phyloP scores from a whole-genome alignment of 176 grass and related monocot species.

The Hordeum marinum region DNA sequence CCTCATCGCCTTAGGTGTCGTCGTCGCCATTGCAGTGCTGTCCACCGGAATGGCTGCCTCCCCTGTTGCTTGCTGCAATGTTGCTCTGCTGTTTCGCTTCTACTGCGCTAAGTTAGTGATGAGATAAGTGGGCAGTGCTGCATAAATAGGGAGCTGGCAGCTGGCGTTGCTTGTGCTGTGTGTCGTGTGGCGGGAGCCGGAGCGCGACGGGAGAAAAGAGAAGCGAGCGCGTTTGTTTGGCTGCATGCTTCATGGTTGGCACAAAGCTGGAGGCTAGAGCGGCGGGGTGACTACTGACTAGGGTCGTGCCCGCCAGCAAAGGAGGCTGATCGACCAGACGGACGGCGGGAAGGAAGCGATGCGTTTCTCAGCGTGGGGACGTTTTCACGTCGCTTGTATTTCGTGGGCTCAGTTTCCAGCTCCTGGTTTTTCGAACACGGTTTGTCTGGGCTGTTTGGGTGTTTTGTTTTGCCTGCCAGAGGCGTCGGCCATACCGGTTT shows the following conservation, averaged over 20 bases:
- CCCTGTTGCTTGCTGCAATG: background rate
- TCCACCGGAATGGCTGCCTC: background rate
- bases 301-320: background rate
- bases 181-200: background rate
- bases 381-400: background rate
- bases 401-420: background rate
- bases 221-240: background rate
- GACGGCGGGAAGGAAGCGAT: background rate
- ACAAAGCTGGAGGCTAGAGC: background rate
- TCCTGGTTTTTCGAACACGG: background rate
- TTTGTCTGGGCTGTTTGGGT: background rate
- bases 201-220: background rate
- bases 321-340: background rate
- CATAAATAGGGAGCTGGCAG: background rate
- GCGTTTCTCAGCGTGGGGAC: background rate
- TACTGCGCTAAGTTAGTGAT: background rate
- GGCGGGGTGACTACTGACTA: background rate
- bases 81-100: background rate
- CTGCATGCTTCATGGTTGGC: background rate
- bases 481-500: background rate
- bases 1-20: too few species aligned
- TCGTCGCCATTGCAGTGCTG: too few species aligned
- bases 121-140: constrained; percentile 13
- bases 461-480: background rate
- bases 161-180: background rate